Evolutionary conservation across 345 rosid species (phyloP).

Genomic region (Eucalyptus dawsonii): DNA sequence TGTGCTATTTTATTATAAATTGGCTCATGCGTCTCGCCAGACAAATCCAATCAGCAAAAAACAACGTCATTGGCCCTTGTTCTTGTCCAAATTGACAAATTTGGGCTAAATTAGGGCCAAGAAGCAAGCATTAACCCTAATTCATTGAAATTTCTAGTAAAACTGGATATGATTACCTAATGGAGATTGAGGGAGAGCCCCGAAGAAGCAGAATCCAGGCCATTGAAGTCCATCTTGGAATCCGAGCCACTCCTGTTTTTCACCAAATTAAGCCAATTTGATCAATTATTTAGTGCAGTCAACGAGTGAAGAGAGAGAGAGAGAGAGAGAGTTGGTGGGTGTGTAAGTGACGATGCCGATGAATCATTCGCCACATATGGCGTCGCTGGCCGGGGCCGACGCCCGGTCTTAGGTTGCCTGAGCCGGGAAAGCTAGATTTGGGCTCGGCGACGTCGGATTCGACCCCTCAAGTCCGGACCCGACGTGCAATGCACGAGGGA

Average conservation of each 20-base stretch:
- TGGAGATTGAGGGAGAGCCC: not conserved
- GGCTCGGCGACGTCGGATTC: not conserved
- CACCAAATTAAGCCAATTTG: not conserved
- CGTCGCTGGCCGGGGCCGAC: not conserved
- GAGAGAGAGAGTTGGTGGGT: not conserved
- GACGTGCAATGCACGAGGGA: fast-evolving
- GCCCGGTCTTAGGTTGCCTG: not conserved
- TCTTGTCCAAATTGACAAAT: not conserved
- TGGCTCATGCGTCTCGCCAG: not conserved
- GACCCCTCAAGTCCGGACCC: not conserved
- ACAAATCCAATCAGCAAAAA: not conserved
- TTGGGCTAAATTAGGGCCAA: not conserved
- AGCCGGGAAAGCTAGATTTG: not conserved
- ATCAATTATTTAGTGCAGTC: not conserved
- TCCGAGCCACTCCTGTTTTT: not conserved
- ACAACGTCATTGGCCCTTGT: not conserved
- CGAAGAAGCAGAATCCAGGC: not conserved
- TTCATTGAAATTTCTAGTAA: too few relatives aligned
- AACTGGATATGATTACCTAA: not conserved
- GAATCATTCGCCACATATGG: not conserved
- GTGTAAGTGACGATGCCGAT: not conserved
- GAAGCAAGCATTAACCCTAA: not conserved
- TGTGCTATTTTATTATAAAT: not conserved
- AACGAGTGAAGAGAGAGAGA: not conserved
- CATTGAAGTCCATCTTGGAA: not conserved